Conservation (phyloP, 495 filamentous ascomycete species). For the Achaetomiella virescens region DNA sequence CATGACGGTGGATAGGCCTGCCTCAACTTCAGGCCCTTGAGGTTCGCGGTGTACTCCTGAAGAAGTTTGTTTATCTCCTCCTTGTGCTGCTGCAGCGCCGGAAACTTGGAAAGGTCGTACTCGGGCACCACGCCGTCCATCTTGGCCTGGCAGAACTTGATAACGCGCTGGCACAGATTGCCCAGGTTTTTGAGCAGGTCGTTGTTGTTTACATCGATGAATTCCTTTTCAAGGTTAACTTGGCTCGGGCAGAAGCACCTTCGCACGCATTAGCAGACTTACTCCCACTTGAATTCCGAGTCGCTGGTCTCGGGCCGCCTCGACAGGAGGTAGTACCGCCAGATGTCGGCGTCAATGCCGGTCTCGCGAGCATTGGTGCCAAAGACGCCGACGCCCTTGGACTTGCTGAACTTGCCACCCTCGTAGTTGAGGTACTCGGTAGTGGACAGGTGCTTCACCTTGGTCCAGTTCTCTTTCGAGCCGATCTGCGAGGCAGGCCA, state of each 20-base stretch:
- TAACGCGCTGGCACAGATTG: constrained; percentile 87
- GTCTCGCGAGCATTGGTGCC: constrained; percentile 84
- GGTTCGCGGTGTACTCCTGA: constrained; percentile 61
- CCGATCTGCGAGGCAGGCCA: constrained; percentile 86
- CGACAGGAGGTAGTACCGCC: constrained; percentile 87
- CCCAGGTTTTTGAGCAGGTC: constrained; percentile 85
- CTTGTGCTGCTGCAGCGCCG: constrained; percentile 42
- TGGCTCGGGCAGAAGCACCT: too few relatives aligned
- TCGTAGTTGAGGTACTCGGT: constrained; percentile 98
- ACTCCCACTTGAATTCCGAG: constrained; percentile 78
- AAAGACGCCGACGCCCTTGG: constrained; percentile 82
- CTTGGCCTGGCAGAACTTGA: constrained; percentile 82
- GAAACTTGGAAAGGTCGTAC: constrained; percentile 38
- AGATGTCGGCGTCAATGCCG: constrained; percentile 78
- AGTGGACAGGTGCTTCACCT: constrained; percentile 79
- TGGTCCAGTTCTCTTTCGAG: constrained; percentile 78
- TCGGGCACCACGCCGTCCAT: constrained; percentile 66
- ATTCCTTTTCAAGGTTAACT: constrained; percentile 38
- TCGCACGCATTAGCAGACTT: constrained; percentile 1
- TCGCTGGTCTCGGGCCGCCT: constrained; percentile 86
- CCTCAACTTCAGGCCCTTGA: constrained; percentile 72
- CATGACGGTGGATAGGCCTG: constrained; percentile 66
- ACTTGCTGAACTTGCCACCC: constrained; percentile 93
- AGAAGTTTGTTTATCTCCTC: constrained; percentile 55
- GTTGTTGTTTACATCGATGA: constrained; percentile 83